Evolutionary conservation across 1,284 basidiomycete species (phyloP), one percentile per base, ranked within the genome.

Genomic region (Ustilago loliicola): DNA sequence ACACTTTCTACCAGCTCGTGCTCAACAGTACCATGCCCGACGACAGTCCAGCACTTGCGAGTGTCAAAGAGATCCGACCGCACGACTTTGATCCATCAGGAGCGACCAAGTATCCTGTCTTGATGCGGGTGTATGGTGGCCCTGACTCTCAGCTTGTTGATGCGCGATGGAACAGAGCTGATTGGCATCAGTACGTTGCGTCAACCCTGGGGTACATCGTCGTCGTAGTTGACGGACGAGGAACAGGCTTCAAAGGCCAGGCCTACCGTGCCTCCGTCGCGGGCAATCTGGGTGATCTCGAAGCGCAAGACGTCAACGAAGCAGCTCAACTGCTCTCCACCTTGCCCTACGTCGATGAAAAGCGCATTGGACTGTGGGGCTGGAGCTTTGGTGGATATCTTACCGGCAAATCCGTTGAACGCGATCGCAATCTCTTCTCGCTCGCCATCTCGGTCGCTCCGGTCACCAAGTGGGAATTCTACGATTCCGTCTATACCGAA

Each of bases 81-180:
- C 94, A 94, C 6, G 90, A 91, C 74, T 93, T 98, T 90, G 96
- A 99, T 83, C 91, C 93, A 77, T 92, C 93, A 10, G 96, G 96
- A 6, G 93, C 92, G 17, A 95, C 93, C 17, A 94, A 94, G 84
- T 98, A 99, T 85, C 94, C 96, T 0, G 94, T 98, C 13, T 61
- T 84, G 54, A 30, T 83, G 32, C 66, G 77, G 15, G 78, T 83
- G 11, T 98, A 98, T 81, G 96, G 96, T 54, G 96, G 96, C 0
- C 96, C 96, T 1, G 89, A 89, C 74, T 93, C 92, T 52, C 96
- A 86, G 74, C 61, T 79, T 32, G 82, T 83, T 15, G 66, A 78
- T 61, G 67, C 63, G 11, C 19, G 58, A 2, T 81, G 67, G 62
- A 67, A 67, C 11, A 63, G 79, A 3, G 67, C 70, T 3, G 79